phyloP scores from a whole-genome alignment of 352 stramenopile genomes.

The Globisporangium cederbergense region DNA sequence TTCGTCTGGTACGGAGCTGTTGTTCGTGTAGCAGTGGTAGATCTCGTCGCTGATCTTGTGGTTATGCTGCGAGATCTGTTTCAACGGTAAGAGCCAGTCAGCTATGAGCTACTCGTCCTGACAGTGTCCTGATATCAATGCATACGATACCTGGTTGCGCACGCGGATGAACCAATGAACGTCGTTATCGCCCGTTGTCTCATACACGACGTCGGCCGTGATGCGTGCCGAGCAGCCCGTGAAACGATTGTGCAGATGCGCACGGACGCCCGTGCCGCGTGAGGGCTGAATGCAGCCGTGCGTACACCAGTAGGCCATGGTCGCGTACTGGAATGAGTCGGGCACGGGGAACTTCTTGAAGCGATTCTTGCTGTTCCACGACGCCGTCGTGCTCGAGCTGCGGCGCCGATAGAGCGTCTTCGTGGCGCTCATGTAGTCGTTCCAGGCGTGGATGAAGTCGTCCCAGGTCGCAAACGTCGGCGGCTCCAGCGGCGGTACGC shows the following conservation, averaged over 20 bases:
- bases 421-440: slow-evolving; percentile 56
- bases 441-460: slow-evolving; percentile 63
- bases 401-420: slow-evolving; percentile 77
- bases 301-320: slow-evolving; percentile 84
- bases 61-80: slow-evolving; percentile 71
- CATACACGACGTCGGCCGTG: slow-evolving; percentile 72
- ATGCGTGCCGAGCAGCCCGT: slow-evolving; percentile 72
- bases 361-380: slow-evolving; percentile 76
- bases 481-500: slow-evolving; percentile 47
- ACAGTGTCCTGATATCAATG: not conserved
- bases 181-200: slow-evolving; percentile 41
- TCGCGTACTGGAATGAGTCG: slow-evolving; percentile 74
- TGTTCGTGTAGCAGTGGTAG: slow-evolving; percentile 76
- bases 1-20: slow-evolving; percentile 74
- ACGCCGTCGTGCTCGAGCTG: slow-evolving; percentile 65
- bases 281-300: slow-evolving; percentile 80
- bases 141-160: slow-evolving; percentile 51
- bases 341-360: slow-evolving; percentile 71
- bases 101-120: too few species aligned
- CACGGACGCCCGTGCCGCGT: slow-evolving; percentile 62
- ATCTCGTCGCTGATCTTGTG: slow-evolving; percentile 77
- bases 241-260: slow-evolving; percentile 75
- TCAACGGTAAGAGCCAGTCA: not conserved
- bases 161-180: slow-evolving; percentile 69
- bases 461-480: slow-evolving; percentile 63